Percentiles rank a stretch among this genome's conserved stretches.
Evolutionary conservation across 805 yeast genomes (phyloP).

Genomic region (Komagataella pastoris): DNA sequence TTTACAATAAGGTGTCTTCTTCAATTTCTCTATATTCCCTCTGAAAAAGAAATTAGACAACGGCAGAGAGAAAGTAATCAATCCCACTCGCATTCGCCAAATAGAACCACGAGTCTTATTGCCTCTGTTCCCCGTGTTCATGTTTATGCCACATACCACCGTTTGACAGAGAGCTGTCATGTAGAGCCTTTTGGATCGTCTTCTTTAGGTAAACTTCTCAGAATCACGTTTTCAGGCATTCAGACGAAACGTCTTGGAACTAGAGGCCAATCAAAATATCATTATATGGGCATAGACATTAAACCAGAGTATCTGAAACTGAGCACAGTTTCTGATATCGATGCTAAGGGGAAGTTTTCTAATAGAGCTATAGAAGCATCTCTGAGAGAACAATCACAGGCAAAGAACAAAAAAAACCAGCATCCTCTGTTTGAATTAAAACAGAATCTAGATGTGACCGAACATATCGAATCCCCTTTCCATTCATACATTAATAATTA

Average conservation of each 20-base stretch:
- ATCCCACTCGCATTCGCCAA: conserved; percentile 3
- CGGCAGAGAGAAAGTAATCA: conserved; percentile 4
- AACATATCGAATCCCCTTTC: neutral
- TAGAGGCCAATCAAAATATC: conserved; percentile 71
- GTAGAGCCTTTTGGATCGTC: conserved; percentile 55
- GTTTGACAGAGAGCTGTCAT: conserved; percentile 9
- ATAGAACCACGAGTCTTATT: conserved; percentile 2
- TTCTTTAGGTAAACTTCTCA: conserved; percentile 59
- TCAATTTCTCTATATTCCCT: conserved; percentile 9
- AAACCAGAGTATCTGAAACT: conserved; percentile 1
- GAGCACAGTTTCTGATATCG: neutral
- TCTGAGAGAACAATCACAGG: neutral
- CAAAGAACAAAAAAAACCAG: no score
- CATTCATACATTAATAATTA: neutral
- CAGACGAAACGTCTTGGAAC: conserved; percentile 67
- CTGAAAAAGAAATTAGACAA: neutral
- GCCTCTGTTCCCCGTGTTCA: conserved; percentile 8
- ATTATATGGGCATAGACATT: conserved; percentile 55
- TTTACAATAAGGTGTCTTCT: conserved; percentile 13
- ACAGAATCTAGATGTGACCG: neutral
- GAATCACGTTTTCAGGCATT: conserved; percentile 48
- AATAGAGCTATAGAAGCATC: neutral
- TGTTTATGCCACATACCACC: conserved; percentile 11
- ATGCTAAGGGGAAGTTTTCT: neutral
- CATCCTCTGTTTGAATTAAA: neutral